Conservation (phyloP, 257 asterid species). For the Osmanthus fragrans region DNA sequence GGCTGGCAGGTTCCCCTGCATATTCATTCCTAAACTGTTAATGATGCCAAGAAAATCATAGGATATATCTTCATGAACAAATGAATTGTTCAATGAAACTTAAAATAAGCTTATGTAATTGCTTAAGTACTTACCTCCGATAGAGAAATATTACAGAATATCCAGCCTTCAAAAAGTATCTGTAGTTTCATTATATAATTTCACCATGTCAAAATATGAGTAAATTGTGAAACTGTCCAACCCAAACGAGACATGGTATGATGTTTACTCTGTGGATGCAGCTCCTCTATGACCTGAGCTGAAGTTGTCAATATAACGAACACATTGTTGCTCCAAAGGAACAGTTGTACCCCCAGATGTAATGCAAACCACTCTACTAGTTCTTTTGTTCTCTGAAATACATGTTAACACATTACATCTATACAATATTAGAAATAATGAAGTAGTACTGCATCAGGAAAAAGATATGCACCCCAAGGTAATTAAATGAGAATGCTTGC, state of each 20-base stretch:
- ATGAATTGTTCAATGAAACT: slow-evolving; percentile 5
- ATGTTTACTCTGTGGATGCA: slow-evolving; percentile 85
- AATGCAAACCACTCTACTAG: slow-evolving; percentile 71
- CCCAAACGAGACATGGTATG: slow-evolving; percentile 11
- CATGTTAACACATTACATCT: background rate
- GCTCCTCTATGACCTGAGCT: slow-evolving; percentile 98
- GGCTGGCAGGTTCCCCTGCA: slow-evolving; percentile 94
- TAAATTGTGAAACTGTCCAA: slow-evolving; percentile 3
- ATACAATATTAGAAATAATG: slow-evolving; percentile 1
- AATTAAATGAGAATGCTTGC: slow-evolving; percentile 34
- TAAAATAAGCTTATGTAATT: slow-evolving; percentile 1
- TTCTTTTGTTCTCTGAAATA: slow-evolving; percentile 43
- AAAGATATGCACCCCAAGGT: background rate
- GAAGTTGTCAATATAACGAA: slow-evolving; percentile 92
- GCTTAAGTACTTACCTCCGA: slow-evolving; percentile 56
- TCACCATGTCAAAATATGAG: slow-evolving; percentile 5
- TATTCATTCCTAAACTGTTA: slow-evolving; percentile 3
- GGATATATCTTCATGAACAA: background rate
- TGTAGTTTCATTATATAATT: slow-evolving; percentile 31
- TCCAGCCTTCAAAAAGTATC: slow-evolving; percentile 88
- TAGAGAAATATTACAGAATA: slow-evolving; percentile 86
- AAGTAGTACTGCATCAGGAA: background rate
- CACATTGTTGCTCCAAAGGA: slow-evolving; percentile 91
- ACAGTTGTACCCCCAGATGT: slow-evolving; percentile 98
- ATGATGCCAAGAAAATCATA: slow-evolving; percentile 1